Evolutionary conservation across 345 rosid genomes (phyloP).

Genomic region (Euphorbia pulcherrima): DNA sequence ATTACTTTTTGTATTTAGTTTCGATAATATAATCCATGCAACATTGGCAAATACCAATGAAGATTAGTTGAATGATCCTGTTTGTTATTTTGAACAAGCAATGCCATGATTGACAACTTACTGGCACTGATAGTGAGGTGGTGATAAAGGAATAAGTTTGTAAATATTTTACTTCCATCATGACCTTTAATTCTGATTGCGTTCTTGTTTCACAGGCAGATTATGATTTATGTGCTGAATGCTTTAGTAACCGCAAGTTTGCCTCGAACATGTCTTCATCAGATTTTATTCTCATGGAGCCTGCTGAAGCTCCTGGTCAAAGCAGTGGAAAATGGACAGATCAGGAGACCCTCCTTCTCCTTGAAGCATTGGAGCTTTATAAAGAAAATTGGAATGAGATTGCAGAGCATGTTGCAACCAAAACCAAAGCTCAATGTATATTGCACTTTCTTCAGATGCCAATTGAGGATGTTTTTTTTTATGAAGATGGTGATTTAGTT

Average conservation of each 20-base stretch:
- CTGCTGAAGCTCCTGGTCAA: conserved; percentile 75
- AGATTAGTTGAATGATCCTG: neutral
- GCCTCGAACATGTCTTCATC: conserved; percentile 84
- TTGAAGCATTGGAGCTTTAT: conserved; percentile 93
- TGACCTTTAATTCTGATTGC: conserved; percentile 23
- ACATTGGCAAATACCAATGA: neutral
- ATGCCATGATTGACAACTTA: neutral
- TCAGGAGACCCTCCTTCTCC: conserved; percentile 98
- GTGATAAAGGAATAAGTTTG: neutral
- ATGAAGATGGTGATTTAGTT: conserved; percentile 41
- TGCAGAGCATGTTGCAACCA: conserved; percentile 99
- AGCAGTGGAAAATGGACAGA: conserved; percentile 97
- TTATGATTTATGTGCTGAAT: conserved; percentile 94
- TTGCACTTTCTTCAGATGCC: conserved; percentile 99
- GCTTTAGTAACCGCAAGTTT: conserved; percentile 84
- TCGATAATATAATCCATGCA: neutral
- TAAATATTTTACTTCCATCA: neutral
- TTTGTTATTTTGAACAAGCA: neutral
- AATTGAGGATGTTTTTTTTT: conserved; percentile 76
- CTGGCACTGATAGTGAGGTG: neutral
- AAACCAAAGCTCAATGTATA: conserved; percentile 94
- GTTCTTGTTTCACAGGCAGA: conserved; percentile 76
- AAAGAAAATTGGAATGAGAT: conserved; percentile 97
- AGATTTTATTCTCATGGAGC: conserved; percentile 96
- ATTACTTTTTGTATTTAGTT: neutral